Conservation (phyloP, 2,329 filamentous ascomycete genomes). For the Botryotinia globosa region DNA sequence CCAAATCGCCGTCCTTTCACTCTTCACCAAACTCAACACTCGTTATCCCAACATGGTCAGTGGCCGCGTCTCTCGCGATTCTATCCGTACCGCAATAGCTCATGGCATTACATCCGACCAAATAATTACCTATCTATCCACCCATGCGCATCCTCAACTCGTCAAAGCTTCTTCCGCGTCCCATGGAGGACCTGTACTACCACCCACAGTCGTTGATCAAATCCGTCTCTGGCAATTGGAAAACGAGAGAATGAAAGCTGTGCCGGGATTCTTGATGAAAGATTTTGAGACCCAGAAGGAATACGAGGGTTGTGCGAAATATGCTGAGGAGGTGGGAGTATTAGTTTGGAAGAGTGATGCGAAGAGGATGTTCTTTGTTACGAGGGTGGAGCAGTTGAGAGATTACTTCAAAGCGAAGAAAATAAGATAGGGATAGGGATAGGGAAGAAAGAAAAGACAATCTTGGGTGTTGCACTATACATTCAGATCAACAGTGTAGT, state of each 20-base stretch:
- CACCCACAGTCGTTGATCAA: conserved; percentile 95
- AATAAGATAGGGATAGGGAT: conserved; percentile 39
- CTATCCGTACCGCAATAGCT: conserved; percentile 80
- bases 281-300: conserved; percentile 74
- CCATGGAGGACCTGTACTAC: conserved; percentile 63
- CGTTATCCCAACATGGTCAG: conserved; percentile 94
- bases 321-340: conserved; percentile 89
- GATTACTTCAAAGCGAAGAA: conserved; percentile 71
- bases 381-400: conserved; percentile 81
- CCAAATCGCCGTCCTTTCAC: conserved; percentile 87
- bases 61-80: conserved; percentile 84
- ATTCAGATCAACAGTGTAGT: background rate
- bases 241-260: conserved; percentile 87
- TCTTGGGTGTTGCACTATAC: background rate
- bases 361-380: conserved; percentile 86
- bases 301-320: conserved; percentile 67
- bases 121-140: conserved; percentile 87
- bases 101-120: conserved; percentile 93
- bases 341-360: conserved; percentile 80
- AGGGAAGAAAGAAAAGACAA: background rate
- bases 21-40: conserved; percentile 84
- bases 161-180: conserved; percentile 49
- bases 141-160: conserved; percentile 94
- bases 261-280: conserved; percentile 80
- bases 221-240: conserved; percentile 97